Conservation (phyloP, 768 basidiomycete genomes). For the Tulasnella sp. region DNA sequence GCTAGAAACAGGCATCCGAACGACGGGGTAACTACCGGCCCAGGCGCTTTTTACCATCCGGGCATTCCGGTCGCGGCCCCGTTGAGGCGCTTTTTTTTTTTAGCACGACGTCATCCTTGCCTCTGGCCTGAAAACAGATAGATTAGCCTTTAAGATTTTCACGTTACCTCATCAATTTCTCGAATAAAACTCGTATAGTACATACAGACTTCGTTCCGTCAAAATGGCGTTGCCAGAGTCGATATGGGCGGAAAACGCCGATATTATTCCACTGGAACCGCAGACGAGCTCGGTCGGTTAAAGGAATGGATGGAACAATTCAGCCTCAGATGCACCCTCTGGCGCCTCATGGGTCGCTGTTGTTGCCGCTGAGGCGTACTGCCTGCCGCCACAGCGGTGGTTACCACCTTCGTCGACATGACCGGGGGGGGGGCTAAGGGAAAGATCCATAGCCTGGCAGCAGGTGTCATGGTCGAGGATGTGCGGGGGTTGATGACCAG, state of each 20-base stretch:
- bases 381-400: background rate
- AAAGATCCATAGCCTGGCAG: background rate
- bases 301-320: constrained; percentile 10
- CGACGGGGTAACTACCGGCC: too few relatives aligned
- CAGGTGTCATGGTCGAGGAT: background rate
- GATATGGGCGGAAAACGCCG: constrained; percentile 90
- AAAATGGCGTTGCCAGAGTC: constrained; percentile 98
- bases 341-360: background rate
- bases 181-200: constrained; percentile 94
- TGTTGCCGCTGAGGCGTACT: background rate
- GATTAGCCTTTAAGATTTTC: background rate
- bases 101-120: constrained; percentile 91
- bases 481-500: background rate
- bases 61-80: too few relatives aligned
- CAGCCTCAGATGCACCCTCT: background rate
- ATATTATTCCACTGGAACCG: constrained; percentile 87
- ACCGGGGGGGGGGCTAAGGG: background rate
- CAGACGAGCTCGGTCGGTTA: constrained; percentile 56
- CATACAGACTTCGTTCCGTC: constrained; percentile 89
- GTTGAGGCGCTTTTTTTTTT: too few relatives aligned
- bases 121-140: constrained; percentile 62
- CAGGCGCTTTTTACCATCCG: too few relatives aligned
- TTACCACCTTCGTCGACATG: background rate
- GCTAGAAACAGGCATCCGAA: too few relatives aligned
- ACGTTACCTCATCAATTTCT: constrained; percentile 92